phyloP scores from a whole-genome alignment of 352 stramenopile genomes.

The Globisporangium camurandrum region DNA sequence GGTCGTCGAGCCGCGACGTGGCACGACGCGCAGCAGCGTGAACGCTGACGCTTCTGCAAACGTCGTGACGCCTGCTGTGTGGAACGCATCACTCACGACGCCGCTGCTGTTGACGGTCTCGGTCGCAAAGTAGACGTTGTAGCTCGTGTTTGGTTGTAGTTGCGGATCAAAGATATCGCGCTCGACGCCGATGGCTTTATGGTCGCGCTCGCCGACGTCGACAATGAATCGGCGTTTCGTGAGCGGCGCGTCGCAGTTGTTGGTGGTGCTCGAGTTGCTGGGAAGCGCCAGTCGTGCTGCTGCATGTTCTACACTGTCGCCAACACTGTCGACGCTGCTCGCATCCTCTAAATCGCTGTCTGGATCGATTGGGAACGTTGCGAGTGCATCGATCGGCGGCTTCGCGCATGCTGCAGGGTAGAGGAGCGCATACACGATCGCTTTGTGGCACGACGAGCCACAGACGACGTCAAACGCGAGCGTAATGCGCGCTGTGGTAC shows the following conservation, averaged over 20 bases:
- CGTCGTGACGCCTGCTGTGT: slow-evolving; percentile 27
- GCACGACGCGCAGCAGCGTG: slow-evolving; percentile 28
- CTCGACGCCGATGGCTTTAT: slow-evolving; percentile 27
- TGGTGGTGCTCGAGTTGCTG: not conserved
- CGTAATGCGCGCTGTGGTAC: slow-evolving; percentile 41
- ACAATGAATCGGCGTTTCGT: slow-evolving; percentile 7
- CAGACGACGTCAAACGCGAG: slow-evolving; percentile 55
- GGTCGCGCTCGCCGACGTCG: slow-evolving; percentile 25
- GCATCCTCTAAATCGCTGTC: not conserved
- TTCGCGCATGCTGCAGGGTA: slow-evolving; percentile 27
- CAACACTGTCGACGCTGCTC: not conserved
- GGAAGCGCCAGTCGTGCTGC: not conserved
- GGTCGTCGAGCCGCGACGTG: slow-evolving; percentile 65
- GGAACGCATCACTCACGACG: slow-evolving; percentile 48
- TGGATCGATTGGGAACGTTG: not conserved
- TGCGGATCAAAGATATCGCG: slow-evolving; percentile 16
- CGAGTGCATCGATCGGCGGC: slow-evolving; percentile 10
- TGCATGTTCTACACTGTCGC: not conserved
- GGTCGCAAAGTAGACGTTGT: slow-evolving; percentile 39
- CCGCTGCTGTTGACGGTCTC: slow-evolving; percentile 45
- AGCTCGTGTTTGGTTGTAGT: slow-evolving; percentile 39
- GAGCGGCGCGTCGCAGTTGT: slow-evolving; percentile 2
- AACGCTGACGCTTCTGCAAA: slow-evolving; percentile 39
- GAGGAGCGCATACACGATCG: slow-evolving; percentile 47
- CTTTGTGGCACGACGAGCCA: slow-evolving; percentile 30